Conservation (phyloP, 2,329 filamentous ascomycete species). For the Penicillium sp. region DNA sequence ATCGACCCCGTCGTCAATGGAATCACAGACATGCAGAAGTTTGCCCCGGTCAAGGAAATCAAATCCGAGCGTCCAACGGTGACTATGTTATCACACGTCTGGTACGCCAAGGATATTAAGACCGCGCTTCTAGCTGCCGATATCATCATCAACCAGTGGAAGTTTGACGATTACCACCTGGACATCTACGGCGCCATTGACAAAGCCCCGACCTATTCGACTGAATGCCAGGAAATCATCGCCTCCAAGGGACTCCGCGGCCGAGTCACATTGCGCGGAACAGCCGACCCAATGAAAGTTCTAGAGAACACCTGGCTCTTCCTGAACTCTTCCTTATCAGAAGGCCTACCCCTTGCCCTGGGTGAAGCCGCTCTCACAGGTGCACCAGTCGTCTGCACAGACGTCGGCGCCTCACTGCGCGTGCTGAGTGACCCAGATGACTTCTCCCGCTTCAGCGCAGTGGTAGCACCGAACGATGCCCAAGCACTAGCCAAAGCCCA, state of each 20-base stretch:
- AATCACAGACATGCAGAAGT: slow-evolving; percentile 60
- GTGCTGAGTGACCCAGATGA: slow-evolving; percentile 42
- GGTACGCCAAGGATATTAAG: slow-evolving; percentile 58
- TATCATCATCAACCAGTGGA: slow-evolving; percentile 61
- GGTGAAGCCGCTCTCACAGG: slow-evolving; percentile 46
- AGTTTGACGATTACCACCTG: slow-evolving; percentile 60
- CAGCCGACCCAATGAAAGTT: slow-evolving; percentile 53
- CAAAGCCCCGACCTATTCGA: slow-evolving; percentile 57
- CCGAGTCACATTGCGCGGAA: slow-evolving; percentile 51
- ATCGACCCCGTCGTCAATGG: slow-evolving; percentile 63
- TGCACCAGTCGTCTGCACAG: slow-evolving; percentile 42
- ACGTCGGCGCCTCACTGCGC: slow-evolving; percentile 40
- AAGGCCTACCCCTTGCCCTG: slow-evolving; percentile 44
- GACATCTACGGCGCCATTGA: slow-evolving; percentile 61
- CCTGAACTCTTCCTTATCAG: slow-evolving; percentile 45
- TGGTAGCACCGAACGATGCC: slow-evolving; percentile 61
- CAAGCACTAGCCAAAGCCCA: slow-evolving; percentile 57
- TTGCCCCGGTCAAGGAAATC: slow-evolving; percentile 56
- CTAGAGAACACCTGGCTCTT: slow-evolving; percentile 55
- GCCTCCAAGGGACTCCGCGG: slow-evolving; percentile 51
- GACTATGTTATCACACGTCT: slow-evolving; percentile 58
- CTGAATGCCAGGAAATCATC: slow-evolving; percentile 55
- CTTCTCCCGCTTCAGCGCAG: slow-evolving; percentile 53
- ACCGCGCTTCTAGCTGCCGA: slow-evolving; percentile 59
- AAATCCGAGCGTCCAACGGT: slow-evolving; percentile 57